Evolutionary conservation across 495 filamentous ascomycete species (phyloP), one percentile per base, ranked within the genome.

Genomic region (Massariosphaeria phaeospora): DNA sequence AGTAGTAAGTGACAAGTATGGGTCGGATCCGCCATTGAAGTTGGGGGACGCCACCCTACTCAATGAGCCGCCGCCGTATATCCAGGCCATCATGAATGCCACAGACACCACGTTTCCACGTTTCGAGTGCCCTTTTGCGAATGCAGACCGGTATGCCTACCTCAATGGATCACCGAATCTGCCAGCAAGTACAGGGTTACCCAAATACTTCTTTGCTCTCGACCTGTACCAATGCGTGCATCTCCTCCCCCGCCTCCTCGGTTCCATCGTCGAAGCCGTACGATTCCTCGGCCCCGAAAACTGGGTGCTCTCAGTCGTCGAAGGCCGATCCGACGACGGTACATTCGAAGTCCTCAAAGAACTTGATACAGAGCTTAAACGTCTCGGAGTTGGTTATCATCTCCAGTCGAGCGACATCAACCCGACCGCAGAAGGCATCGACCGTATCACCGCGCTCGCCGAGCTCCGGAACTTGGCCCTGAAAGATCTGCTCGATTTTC

Each of bases 241-340:
- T 20, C 38, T 78, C 15, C 70, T 79, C 21, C 73, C 76, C n/a
- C 70, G 71, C 13, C 62, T 79, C 10, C 66, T 80, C 48, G 66
- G 71, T 18, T 69, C 67, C 26, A 62, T 76, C 31, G 48, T 80
- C 20, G 68, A 76, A 47, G 62, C 70, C 13, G 73, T 78, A 13
- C 68, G 67, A 2, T 76, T 75, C 54, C 67, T 79, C 8, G 73
- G 75, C 2, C 74, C 75, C 2, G 25, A 64, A 24, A 61, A 69
- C 62, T 79, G 76, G 58, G 74, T 69, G 17, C 59, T 78, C 7
- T 78, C 76, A 4, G 70, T 79, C 43, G 63, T 77, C 33, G 75
- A 77, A 56, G 75, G 75, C 13, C 68, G 73, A 25, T 79, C 76
- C 0, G 51, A 66, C 20, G 77, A 79, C 55, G 75, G 76, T 9